Evolutionary conservation across 257 asterid species (phyloP).

Genomic region (Anisodus acutangulus): DNA sequence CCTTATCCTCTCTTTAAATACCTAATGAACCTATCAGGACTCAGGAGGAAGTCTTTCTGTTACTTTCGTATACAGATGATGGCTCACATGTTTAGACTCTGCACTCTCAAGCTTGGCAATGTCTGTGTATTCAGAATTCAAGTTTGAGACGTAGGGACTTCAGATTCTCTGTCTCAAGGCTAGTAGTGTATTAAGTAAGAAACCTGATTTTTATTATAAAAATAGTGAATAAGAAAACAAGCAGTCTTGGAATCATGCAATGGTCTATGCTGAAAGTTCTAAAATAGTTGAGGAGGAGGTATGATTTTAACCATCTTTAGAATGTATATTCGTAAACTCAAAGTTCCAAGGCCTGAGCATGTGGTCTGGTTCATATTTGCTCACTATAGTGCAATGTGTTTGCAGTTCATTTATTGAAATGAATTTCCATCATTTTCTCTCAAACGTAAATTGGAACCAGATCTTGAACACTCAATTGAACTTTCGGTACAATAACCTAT

Average conservation of each 20-base stretch:
- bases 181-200: neutral
- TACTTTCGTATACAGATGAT: neutral
- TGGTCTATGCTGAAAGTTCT: neutral
- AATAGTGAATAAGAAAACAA: neutral
- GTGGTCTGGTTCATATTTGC: neutral
- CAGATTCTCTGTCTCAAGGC: neutral
- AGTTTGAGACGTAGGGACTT: neutral
- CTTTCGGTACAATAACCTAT: neutral
- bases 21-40: neutral
- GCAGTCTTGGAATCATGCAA: neutral
- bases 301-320: neutral
- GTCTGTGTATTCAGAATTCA: neutral
- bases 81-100: neutral
- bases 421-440: slow-evolving; percentile 1
- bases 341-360: slow-evolving; percentile 8
- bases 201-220: neutral
- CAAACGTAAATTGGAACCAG: neutral
- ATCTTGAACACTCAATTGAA: neutral
- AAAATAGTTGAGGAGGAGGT: too few relatives aligned
- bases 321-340: neutral
- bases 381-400: neutral
- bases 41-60: neutral
- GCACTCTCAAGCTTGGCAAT: neutral
- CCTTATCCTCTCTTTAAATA: neutral
- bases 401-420: neutral